A percentile compares a stretch with the other conserved stretches of the same genome.
These are phyloP conservation scores for Mycosphaerella arachidis DNA, from an alignment of 2,329 filamentous ascomycete species.

Conservation along the genomic window DNA sequence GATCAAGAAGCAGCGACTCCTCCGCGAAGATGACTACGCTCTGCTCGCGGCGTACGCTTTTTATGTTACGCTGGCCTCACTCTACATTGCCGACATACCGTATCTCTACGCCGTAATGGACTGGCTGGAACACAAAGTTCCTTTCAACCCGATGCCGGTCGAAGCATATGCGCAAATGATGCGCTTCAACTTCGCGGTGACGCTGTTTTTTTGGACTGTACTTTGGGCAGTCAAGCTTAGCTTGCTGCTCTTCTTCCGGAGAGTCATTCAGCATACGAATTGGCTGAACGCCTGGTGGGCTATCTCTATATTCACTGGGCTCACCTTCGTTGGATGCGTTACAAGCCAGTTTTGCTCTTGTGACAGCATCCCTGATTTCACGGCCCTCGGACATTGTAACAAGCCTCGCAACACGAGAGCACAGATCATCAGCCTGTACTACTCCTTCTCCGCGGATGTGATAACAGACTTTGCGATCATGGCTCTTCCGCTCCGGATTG, in stretches of 20 bases:
- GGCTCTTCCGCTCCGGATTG: constrained; percentile 8
- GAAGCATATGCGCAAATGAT: constrained; percentile 8
- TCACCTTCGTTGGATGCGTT: constrained; percentile 8
- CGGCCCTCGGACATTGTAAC: constrained; percentile 1
- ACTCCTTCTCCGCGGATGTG: constrained; percentile 10
- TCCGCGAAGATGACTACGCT: constrained; percentile 11
- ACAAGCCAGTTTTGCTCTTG: constrained; percentile 7
- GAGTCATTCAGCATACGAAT: constrained; percentile 5
- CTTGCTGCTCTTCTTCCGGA: constrained; percentile 12
- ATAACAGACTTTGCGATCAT: constrained; percentile 9
- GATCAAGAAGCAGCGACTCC: constrained; percentile 3
- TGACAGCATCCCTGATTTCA: constrained; percentile 2
- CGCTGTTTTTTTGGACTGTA: constrained; percentile 8
- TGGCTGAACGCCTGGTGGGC: constrained; percentile 8
- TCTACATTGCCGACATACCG: constrained; percentile 12
- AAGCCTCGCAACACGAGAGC: background rate
- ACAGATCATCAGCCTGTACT: constrained; percentile 9
- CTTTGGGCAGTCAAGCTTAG: constrained; percentile 12
- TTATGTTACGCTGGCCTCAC: constrained; percentile 5
- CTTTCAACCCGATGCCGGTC: background rate
- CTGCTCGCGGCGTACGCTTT: constrained; percentile 5
- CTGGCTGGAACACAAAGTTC: background rate
- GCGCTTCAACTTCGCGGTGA: constrained; percentile 10
- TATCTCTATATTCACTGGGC: constrained; percentile 3
- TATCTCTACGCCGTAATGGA: constrained; percentile 9